Percentiles rank a stretch among this genome's conserved stretches.
phyloP scores from a whole-genome alignment of 73 alveolate species.

The Breviolum minutum region DNA sequence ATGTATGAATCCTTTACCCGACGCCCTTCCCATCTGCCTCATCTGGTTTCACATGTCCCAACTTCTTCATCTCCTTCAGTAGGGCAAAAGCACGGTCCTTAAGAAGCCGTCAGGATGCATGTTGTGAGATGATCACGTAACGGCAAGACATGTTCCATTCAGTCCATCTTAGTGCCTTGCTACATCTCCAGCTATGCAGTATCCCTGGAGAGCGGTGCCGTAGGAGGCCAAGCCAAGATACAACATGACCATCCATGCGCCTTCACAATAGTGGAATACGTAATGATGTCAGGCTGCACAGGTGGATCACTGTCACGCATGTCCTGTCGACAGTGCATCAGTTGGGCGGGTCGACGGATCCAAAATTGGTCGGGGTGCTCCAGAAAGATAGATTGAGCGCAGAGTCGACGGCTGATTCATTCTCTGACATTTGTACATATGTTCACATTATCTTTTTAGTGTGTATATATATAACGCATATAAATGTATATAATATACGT shows the following conservation, averaged over 20 bases:
- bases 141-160: neutral
- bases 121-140: no score
- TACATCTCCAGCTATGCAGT: conserved; percentile 95
- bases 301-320: conserved; percentile 97
- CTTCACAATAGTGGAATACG: conserved; percentile 96
- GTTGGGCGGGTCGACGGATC: no score
- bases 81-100: conserved; percentile 93
- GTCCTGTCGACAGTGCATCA: conserved; percentile 78
- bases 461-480: no score
- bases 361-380: no score
- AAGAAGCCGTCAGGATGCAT: neutral
- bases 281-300: conserved; percentile 96
- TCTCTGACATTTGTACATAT: neutral
- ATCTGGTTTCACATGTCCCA: conserved; percentile 72
- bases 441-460: no score
- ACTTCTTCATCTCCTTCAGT: conserved; percentile 93
- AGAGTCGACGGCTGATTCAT: neutral
- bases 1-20: no score
- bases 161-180: conserved; percentile 4
- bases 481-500: no score
- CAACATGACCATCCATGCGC: neutral
- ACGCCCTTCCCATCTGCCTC: neutral
- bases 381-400: neutral
- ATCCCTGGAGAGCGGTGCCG: conserved; percentile 63
- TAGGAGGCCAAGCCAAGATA: no score